Evolutionary conservation across 495 filamentous ascomycete species (phyloP).

Genomic region (Aspergillus biplanus): DNA sequence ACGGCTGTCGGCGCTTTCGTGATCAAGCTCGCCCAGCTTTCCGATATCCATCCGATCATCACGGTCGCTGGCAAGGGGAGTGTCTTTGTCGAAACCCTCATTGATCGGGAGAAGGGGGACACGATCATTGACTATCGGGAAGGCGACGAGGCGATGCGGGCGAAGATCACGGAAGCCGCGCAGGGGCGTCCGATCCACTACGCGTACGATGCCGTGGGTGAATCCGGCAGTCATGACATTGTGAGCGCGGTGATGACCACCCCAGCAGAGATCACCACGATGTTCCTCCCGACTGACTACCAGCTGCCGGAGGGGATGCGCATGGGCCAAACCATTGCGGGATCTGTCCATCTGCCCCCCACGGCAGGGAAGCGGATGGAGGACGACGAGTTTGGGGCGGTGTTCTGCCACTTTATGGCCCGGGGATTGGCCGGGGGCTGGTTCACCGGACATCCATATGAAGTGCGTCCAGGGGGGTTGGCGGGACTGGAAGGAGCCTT

Average conservation of each 20-base stretch:
- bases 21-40: conserved; percentile 60
- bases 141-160: conserved; percentile 1
- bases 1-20: conserved; percentile 63
- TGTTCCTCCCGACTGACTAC: conserved; percentile 34
- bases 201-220: conserved; percentile 60
- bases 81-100: conserved; percentile 54
- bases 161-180: conserved; percentile 2
- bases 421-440: conserved; percentile 55
- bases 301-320: conserved; percentile 44
- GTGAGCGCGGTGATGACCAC: conserved; percentile 1
- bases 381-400: conserved; percentile 58
- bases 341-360: not conserved
- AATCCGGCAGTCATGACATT: conserved; percentile 45
- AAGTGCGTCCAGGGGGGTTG: conserved; percentile 59
- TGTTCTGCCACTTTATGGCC: conserved; percentile 52
- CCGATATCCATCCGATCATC: conserved; percentile 71
- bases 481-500: conserved; percentile 57
- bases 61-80: conserved; percentile 61
- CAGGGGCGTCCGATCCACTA: conserved; percentile 29
- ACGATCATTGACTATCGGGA: conserved; percentile 66
- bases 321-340: conserved; percentile 27
- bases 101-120: conserved; percentile 66
- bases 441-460: conserved; percentile 59
- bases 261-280: conserved; percentile 35
- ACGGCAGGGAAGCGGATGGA: conserved; percentile 24